Conservation (phyloP, 208 protist genomes). For the Trypanosoma congolense region DNA sequence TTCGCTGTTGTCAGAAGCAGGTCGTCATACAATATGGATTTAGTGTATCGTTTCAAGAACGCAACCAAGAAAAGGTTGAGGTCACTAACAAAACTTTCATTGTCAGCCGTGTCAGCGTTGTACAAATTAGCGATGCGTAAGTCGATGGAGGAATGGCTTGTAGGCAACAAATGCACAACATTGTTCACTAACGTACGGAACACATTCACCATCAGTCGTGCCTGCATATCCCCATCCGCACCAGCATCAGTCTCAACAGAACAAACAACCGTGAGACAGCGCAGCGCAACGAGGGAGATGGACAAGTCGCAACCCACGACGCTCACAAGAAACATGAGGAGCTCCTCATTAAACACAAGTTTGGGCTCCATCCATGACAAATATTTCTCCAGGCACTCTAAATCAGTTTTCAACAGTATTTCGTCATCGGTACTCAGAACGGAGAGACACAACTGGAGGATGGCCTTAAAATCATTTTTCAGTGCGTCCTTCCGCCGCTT, state of each 20-base stretch:
- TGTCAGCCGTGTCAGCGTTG: constrained; percentile 37
- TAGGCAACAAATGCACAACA: constrained; percentile 68
- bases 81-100: constrained; percentile 88
- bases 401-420: constrained; percentile 48
- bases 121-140: constrained; percentile 60
- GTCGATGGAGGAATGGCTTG: constrained; percentile 56
- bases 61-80: constrained; percentile 91
- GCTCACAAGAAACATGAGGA: constrained; percentile 44
- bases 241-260: constrained; percentile 32
- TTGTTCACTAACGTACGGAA: constrained; percentile 57
- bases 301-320: constrained; percentile 38
- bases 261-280: constrained; percentile 75
- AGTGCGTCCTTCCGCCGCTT: constrained; percentile 94
- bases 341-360: constrained; percentile 58
- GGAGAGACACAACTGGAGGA: constrained; percentile 92
- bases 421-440: constrained; percentile 52
- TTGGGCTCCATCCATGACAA: constrained; percentile 82
- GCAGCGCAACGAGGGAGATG: constrained; percentile 43
- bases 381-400: constrained; percentile 78
- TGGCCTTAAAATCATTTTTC: constrained; percentile 92
- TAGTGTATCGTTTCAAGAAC: constrained; percentile 91
- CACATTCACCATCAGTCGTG: constrained; percentile 51
- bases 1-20: constrained; percentile 74
- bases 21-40: constrained; percentile 85
- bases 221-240: constrained; percentile 51